Evolutionary conservation across 2,329 filamentous ascomycete species (phyloP).

Genomic region (Coniosporium tulheliwenetii): DNA sequence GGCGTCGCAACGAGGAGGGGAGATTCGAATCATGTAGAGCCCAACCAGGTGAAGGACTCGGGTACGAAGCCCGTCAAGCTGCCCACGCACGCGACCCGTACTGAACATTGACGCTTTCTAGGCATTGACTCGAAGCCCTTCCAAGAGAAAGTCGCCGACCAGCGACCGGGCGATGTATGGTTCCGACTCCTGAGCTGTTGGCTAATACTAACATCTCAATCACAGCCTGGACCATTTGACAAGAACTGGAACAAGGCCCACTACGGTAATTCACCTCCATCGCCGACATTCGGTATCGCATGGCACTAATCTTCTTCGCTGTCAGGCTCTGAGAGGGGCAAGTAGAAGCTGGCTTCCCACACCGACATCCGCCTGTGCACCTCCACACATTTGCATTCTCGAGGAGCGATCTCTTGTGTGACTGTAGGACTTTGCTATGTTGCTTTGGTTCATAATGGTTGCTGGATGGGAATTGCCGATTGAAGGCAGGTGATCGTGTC

Average conservation of each 20-base stretch:
- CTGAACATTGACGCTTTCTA: neutral
- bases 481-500: no score
- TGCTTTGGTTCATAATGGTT: no score
- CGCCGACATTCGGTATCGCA: no score
- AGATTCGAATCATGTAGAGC: neutral
- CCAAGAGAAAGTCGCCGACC: constrained; percentile 14
- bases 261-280: constrained; percentile 8
- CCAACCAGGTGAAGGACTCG: neutral
- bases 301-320: no score
- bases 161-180: constrained; percentile 8
- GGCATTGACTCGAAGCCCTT: constrained; percentile 16
- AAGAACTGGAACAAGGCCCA: constrained; percentile 15
- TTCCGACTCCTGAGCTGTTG: neutral
- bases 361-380: no score
- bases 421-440: no score
- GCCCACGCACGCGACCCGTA: neutral
- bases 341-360: constrained; percentile 7
- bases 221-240: constrained; percentile 7
- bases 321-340: constrained; percentile 13
- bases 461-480: no score
- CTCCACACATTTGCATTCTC: no score
- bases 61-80: neutral
- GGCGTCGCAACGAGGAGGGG: constrained; percentile 13
- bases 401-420: no score
- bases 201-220: neutral